Base-by-base conservation (phyloP, 2,329 filamentous ascomycete genomes). In the Pestalotiopsis sp. region DNA sequence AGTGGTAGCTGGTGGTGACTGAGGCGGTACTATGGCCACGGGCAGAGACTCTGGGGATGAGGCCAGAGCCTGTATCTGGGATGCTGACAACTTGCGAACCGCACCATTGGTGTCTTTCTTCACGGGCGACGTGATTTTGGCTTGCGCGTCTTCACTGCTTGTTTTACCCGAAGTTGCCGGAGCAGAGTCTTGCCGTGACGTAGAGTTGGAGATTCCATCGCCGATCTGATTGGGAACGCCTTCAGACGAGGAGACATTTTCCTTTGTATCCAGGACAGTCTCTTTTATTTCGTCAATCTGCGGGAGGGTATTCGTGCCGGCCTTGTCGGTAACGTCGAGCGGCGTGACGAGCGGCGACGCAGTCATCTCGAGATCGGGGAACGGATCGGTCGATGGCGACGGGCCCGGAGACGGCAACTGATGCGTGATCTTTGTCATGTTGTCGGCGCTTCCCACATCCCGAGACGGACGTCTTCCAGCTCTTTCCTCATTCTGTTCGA, bases 41-140 rank as follows among this genome's bases (percentile, higher is more conserved):
- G 89, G 89, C 2, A 91, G 79, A 0, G 88, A 90, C 36, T 89
- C 86, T 5, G 87, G 87, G 1, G 86, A 83, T 36, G 83, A 84
- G 14, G 86, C 85, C 69, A 91, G 78, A 69, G 88, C 85, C 66
- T 88, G 85, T 75, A 91, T 89, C 73, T 89, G 86, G 49, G 83
- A 85, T 7, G 86, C 86, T 0, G 88, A 89, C 31, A 91, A 80
- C 49, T 87, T 84, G 67, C 86, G 83, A 61, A 89, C 78, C 62
- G 80, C 83, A 69, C 84, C 85, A 57, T 80, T 77, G 36, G 73
- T 75, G 63, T 74, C 77, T 56, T 60, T 72, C 65, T 63, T 56
- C 6, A 68, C 68, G 25, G 58, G 64, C 5, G 75, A 77, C 67
- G 69, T 70, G 13, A 73, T 69, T 56, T 73, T 72, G 38, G 73